Evolutionary conservation across 768 basidiomycete genomes (phyloP), one percentile per base, ranked within the genome.

Genomic region (Mycena vitilis): DNA sequence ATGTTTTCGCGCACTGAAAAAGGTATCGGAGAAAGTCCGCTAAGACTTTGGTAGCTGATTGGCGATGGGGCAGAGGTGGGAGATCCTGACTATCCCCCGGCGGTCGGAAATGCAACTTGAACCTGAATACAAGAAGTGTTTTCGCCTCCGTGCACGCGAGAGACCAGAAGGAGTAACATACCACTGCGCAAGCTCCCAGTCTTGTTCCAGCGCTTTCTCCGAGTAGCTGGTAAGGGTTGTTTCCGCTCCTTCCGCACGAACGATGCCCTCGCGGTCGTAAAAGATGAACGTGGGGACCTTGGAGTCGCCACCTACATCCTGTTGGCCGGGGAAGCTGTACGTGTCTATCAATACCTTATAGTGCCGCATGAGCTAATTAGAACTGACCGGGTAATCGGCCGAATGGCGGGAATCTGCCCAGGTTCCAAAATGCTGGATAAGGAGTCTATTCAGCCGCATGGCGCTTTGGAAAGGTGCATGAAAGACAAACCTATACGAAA

Each of bases 21-120:
- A 88, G 73, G 61, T 87, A 87, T 0, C 70, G 69, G 61, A 87
- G 75, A 63, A 85, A 86, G 68, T 88, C 86, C 5, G 81, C 81
- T 37, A 88, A 80, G 57, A 88, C 78, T 37, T 82, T 79, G n/a
- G 82, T 74, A 0, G 79, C 76, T 16, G 81, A 78, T 62, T 85
- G 86, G 16, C 80, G 79, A 0, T 66, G 20, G 0, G 86, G 87
- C 9, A 88, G 78, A 4, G 81, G 80, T 1, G 81, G 82, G 12
- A 85, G 56, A 8, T 81, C 78, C 4, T 51, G 48, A 7, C 22
- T 25, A 5, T 69, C 42, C 18, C 76, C 74, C 56, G 79, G 77
- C 25, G 83, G 78, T 4, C 82, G 81, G 12, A 84, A 66, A 61
- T 83, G 82, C 7, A 84, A 66, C 65, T 84, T 84, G 75, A 83